A percentile compares a stretch with the other conserved stretches of the same genome.
Conservation (phyloP, 2,329 filamentous ascomycete species). For the Septoria linicola region DNA sequence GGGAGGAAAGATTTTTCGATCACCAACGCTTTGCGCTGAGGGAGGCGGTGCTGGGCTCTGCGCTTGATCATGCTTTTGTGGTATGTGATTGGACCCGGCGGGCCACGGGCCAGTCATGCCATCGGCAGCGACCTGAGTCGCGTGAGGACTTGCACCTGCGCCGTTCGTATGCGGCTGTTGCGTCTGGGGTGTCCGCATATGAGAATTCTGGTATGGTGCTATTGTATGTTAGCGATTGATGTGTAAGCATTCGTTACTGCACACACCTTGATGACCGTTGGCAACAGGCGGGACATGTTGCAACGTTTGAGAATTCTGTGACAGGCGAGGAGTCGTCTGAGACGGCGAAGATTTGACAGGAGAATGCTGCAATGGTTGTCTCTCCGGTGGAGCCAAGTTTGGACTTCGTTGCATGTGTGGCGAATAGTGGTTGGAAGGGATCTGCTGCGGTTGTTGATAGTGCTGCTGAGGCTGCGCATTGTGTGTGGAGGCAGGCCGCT, state of each 20-base stretch:
- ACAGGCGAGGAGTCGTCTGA: neutral
- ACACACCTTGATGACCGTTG: constrained; percentile 14
- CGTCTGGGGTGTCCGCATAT: constrained; percentile 23
- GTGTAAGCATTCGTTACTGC: no score
- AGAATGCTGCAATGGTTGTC: neutral
- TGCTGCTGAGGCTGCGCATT: constrained; percentile 4
- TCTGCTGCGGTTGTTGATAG: constrained; percentile 3
- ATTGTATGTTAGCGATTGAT: no score
- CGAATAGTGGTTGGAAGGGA: neutral
- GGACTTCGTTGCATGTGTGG: constrained; percentile 7
- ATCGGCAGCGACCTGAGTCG: constrained; percentile 32
- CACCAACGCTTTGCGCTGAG: constrained; percentile 22
- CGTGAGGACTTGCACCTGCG: constrained; percentile 17
- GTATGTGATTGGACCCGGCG: constrained; percentile 32
- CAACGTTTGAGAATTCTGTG: constrained; percentile 18
- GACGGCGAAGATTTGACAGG: constrained; percentile 1
- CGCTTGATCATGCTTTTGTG: constrained; percentile 35
- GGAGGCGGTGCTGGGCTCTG: constrained; percentile 21
- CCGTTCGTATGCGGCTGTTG: constrained; percentile 16
- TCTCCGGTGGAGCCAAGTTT: neutral
- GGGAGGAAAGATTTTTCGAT: constrained; percentile 29
- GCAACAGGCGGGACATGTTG: constrained; percentile 18
- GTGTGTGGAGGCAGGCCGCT: no score
- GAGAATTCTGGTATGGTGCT: neutral
- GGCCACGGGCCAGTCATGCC: constrained; percentile 39